Evolutionary conservation across 2,329 filamentous ascomycete genomes (phyloP).

Genomic region (Alternaria sp.): DNA sequence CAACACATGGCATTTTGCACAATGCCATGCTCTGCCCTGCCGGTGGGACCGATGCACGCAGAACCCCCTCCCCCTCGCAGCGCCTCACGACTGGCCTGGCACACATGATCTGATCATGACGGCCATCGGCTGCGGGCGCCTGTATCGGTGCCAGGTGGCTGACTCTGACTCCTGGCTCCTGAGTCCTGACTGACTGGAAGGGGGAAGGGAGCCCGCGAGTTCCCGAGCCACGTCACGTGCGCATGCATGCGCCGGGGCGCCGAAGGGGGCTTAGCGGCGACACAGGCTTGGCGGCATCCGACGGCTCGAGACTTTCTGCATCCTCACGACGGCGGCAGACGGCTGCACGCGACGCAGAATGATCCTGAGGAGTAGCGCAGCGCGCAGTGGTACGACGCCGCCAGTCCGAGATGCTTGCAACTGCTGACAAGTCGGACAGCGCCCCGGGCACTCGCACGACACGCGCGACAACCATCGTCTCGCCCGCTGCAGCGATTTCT

Average conservation of each 20-base stretch:
- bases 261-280: not conserved
- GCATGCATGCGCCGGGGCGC: not conserved
- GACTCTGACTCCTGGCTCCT: not conserved
- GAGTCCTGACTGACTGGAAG: not conserved
- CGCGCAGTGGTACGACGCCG: slow-evolving; percentile 50
- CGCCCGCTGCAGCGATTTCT: slow-evolving; percentile 40
- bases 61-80: slow-evolving; percentile 1
- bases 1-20: slow-evolving; percentile 17
- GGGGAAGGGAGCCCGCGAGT: not conserved
- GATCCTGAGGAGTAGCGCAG: slow-evolving; percentile 55
- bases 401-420: not conserved
- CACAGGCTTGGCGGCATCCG: slow-evolving; percentile 8
- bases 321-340: not conserved
- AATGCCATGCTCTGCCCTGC: slow-evolving; percentile 18
- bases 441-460: slow-evolving; percentile 48
- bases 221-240: not conserved
- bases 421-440: slow-evolving; percentile 36
- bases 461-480: slow-evolving; percentile 26
- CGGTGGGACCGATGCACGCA: slow-evolving; percentile 20
- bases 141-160: not conserved
- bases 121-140: slow-evolving; percentile 5
- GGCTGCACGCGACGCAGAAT: slow-evolving; percentile 38
- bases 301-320: slow-evolving; percentile 16
- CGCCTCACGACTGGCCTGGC: slow-evolving; percentile 4
- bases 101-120: slow-evolving; percentile 7